Conservation (phyloP, 257 asterid species). For the Orobanche coerulescens region DNA sequence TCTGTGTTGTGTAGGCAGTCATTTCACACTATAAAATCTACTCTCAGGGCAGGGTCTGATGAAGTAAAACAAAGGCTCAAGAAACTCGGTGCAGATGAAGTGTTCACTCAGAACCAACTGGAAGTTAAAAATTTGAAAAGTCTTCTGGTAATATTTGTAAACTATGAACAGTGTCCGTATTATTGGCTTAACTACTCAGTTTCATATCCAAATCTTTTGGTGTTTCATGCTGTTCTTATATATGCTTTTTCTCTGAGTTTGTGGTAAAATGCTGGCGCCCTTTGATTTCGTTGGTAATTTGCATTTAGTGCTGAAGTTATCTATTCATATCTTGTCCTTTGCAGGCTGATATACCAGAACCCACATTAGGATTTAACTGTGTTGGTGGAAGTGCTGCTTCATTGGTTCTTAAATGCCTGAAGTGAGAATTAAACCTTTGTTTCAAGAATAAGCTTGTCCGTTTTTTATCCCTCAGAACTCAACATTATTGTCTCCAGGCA, state of each 20-base stretch:
- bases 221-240: background rate
- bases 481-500: constrained; percentile 39
- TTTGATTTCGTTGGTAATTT: constrained; percentile 9
- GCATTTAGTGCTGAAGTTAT: constrained; percentile 11
- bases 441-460: background rate
- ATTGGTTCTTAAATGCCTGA: constrained; percentile 71
- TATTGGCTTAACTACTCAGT: constrained; percentile 1
- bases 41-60: constrained; percentile 77
- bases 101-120: constrained; percentile 78
- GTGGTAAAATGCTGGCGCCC: background rate
- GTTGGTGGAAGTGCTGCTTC: constrained; percentile 97
- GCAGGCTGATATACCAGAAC: constrained; percentile 75
- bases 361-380: constrained; percentile 82
- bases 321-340: background rate
- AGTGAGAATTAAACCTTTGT: constrained; percentile 35
- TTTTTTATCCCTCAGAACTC: constrained; percentile 6
- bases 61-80: constrained; percentile 70
- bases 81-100: constrained; percentile 81
- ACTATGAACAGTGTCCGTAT: constrained; percentile 12
- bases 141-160: constrained; percentile 56
- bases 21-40: constrained; percentile 22
- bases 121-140: constrained; percentile 65
- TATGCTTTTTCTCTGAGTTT: background rate
- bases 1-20: constrained; percentile 2
- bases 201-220: background rate